These are phyloP conservation scores for Neofusicoccum sp. DNA, from an alignment of 2,329 filamentous ascomycete species.

Conservation along the genomic window DNA sequence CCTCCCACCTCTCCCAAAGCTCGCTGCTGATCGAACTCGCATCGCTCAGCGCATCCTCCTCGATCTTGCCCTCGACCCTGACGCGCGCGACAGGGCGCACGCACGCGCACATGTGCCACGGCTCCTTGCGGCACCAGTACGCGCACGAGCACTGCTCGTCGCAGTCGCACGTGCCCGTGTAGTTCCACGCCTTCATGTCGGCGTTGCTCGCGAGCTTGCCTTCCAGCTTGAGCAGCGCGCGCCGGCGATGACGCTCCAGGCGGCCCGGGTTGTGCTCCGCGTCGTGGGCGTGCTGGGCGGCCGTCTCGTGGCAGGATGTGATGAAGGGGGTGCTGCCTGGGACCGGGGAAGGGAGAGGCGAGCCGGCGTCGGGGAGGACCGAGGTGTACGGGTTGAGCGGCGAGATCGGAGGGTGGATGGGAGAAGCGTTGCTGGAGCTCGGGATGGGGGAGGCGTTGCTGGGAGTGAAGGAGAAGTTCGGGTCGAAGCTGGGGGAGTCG, in stretches of 20 bases:
- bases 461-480: not conserved
- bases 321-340: not conserved
- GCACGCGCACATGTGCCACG: not conserved
- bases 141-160: not conserved
- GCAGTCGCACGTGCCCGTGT: not conserved
- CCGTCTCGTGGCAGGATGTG: not conserved
- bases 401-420: not conserved
- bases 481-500: not conserved
- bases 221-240: not conserved
- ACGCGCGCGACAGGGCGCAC: not conserved
- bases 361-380: not conserved
- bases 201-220: not conserved
- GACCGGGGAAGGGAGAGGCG: not conserved
- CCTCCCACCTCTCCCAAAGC: not conserved
- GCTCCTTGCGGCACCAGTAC: not conserved
- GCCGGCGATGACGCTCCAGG: not conserved
- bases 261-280: not conserved
- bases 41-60: not conserved
- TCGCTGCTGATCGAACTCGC: not conserved
- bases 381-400: not conserved
- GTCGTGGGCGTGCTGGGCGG: constrained; percentile 1
- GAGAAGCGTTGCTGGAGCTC: not conserved
- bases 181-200: not conserved
- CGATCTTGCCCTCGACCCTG: not conserved
- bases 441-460: not conserved